A percentile compares a stretch with the other conserved stretches of the same genome.
Conservation (phyloP, 169 alveolate genomes). For the Condylostoma magnum region DNA sequence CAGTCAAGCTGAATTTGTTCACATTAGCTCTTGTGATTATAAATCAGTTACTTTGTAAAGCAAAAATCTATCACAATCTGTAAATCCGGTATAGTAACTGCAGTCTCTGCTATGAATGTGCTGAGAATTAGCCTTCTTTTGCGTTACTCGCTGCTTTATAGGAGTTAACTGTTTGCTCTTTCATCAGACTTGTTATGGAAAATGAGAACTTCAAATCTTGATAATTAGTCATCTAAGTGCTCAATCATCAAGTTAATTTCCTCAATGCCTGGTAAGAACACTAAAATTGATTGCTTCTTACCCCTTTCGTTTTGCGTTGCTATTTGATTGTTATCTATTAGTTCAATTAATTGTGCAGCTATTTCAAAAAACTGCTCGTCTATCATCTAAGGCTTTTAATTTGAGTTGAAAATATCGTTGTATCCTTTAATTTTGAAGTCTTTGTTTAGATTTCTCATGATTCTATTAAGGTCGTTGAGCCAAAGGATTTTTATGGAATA, state of each 20-base stretch:
- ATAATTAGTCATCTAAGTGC: slow-evolving; percentile 26
- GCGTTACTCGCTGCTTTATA: slow-evolving; percentile 27
- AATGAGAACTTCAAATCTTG: slow-evolving; percentile 49
- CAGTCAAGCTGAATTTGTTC: slow-evolving; percentile 62
- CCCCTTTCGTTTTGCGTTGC: neutral
- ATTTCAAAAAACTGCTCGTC: neutral
- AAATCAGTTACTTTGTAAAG: slow-evolving; percentile 71
- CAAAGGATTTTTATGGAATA: too few species aligned
- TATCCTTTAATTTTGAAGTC: too few species aligned
- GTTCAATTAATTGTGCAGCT: slow-evolving; percentile 14
- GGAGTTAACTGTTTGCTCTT: slow-evolving; percentile 39
- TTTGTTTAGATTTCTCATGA: neutral
- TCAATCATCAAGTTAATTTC: slow-evolving; percentile 51
- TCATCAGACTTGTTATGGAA: slow-evolving; percentile 50
- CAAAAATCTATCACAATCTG: slow-evolving; percentile 76
- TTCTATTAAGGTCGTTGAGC: slow-evolving; percentile 34
- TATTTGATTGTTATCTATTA: neutral
- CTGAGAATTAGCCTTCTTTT: slow-evolving; percentile 77
- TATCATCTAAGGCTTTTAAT: slow-evolving; percentile 1
- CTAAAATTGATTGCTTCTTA: slow-evolving; percentile 30
- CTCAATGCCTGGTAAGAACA: slow-evolving; percentile 71
- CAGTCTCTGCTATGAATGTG: slow-evolving; percentile 86
- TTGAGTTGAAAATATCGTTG: neutral
- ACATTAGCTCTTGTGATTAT: slow-evolving; percentile 57
- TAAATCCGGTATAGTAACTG: slow-evolving; percentile 81